These are phyloP conservation scores for Exophiala bonariae DNA, from an alignment of 2,329 filamentous ascomycete species.

Conservation along the genomic window DNA sequence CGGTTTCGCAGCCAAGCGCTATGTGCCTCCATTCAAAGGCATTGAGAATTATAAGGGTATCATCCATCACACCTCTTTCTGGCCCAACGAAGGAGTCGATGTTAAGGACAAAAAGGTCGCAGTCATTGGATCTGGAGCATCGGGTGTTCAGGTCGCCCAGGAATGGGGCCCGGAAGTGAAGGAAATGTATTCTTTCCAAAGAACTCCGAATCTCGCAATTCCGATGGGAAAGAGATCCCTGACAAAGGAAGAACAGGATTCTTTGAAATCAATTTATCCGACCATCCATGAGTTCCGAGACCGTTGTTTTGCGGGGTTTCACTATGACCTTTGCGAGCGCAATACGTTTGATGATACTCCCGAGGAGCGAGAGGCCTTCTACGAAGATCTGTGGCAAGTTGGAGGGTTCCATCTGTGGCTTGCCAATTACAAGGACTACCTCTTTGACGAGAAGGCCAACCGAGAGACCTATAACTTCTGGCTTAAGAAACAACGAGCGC, in stretches of 20 bases:
- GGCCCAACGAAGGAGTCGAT: constrained; percentile 57
- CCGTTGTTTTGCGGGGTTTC: constrained; percentile 52
- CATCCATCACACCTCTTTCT: constrained; percentile 61
- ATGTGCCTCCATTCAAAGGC: constrained; percentile 60
- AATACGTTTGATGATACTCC: constrained; percentile 34
- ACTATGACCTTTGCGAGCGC: constrained; percentile 58
- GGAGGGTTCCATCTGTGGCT: constrained; percentile 59
- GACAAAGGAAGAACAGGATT: constrained; percentile 49
- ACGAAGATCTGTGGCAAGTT: constrained; percentile 49
- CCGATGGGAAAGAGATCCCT: constrained; percentile 58
- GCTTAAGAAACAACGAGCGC: constrained; percentile 50
- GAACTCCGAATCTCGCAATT: constrained; percentile 65
- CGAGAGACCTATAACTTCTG: constrained; percentile 57
- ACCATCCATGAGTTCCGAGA: constrained; percentile 22
- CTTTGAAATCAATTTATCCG: constrained; percentile 27
- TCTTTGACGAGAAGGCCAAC: constrained; percentile 49
- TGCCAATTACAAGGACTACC: constrained; percentile 50
- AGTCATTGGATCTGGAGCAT: constrained; percentile 65
- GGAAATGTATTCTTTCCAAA: constrained; percentile 56
- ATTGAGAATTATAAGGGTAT: constrained; percentile 60
- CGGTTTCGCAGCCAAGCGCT: constrained; percentile 58
- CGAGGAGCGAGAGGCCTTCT: constrained; percentile 43
- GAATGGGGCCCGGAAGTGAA: constrained; percentile 56
- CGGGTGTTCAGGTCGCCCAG: constrained; percentile 65
- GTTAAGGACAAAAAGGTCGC: constrained; percentile 60